Percentiles rank a stretch among this genome's conserved stretches.
phyloP scores from a whole-genome alignment of 2,329 filamentous ascomycete species.

The Phyllosticta capitalensis region DNA sequence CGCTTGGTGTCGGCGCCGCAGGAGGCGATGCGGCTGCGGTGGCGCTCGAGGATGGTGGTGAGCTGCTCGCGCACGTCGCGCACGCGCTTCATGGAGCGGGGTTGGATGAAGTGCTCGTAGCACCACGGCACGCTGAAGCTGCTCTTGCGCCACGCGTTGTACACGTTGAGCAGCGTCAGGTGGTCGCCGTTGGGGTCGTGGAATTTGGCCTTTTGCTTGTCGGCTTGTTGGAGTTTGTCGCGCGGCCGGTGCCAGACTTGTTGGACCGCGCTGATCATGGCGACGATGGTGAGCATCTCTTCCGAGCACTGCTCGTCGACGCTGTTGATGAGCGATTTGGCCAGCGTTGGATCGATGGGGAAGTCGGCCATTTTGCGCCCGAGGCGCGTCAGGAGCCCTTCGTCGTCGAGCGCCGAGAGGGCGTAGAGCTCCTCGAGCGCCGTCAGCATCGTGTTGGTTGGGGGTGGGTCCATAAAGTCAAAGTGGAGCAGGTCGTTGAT shows the following conservation, averaged over 20 bases:
- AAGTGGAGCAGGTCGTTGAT: conserved; percentile 97
- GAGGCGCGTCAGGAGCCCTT: conserved; percentile 82
- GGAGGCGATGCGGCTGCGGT: conserved; percentile 70
- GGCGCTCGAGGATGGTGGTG: conserved; percentile 85
- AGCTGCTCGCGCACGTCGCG: conserved; percentile 91
- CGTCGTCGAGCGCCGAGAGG: conserved; percentile 83
- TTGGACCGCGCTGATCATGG: conserved; percentile 74
- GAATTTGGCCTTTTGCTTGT: conserved; percentile 97
- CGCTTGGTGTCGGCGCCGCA: conserved; percentile 82
- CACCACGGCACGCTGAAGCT: conserved; percentile 85
- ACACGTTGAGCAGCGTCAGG: conserved; percentile 89
- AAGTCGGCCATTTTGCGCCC: conserved; percentile 98
- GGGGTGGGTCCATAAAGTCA: conserved; percentile 98
- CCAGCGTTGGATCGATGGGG: conserved; percentile 88
- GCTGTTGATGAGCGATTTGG: conserved; percentile 81
- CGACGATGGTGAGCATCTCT: conserved; percentile 87
- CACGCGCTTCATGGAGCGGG: conserved; percentile 75
- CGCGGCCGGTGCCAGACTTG: conserved; percentile 92
- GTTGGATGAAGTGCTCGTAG: conserved; percentile 96
- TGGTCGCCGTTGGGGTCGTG: conserved; percentile 93
- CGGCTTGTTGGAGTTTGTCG: conserved; percentile 91
- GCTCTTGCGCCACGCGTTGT: conserved; percentile 89
- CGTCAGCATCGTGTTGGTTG: conserved; percentile 94
- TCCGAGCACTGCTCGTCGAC: conserved; percentile 86
- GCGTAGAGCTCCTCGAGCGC: conserved; percentile 93